Base-by-base conservation (phyloP, 2,329 filamentous ascomycete species). In the Biscogniauxia marginata region DNA sequence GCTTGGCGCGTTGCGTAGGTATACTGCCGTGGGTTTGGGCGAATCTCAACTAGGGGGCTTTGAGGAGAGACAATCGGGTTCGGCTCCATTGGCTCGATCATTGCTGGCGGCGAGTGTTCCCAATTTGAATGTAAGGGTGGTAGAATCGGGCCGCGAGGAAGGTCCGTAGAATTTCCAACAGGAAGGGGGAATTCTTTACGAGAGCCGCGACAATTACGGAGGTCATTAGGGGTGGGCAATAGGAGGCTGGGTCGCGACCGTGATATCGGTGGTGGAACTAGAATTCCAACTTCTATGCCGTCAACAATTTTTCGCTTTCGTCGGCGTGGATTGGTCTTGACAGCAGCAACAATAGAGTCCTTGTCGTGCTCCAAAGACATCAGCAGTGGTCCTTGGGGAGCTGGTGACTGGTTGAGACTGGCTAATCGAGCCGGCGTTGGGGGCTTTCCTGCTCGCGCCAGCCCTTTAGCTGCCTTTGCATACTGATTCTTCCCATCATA, bases 291-390 rank as follows among this genome's bases (percentile, higher is more conserved):
- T 34, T 59, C 56, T n/a, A 61, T 23, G 13, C 58, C 56, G n/a
- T 61, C 60, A 11, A 63, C 58, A 5, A 62, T 49, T 46, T 80
- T 81, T 13, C 75, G 74, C 64, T 78, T 81, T 56, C 79, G 73
- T 43, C 74, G 70, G 20, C 79, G 74, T 5, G 74, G 75, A 43
- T 79, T 76, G 8, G 71, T 70, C 64, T 84, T 84, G 56, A 84
- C 80, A 1, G 79, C 77, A 7, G 75, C 73, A 3, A 78, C 68
- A n/a, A 84, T 83, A 3, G 81, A 82, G 56, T 68, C 75, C 9
- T 53, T 52, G 8, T 57, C 48, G 7, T 43, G 4, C 34, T 30
- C 18, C 18, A 16, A 49, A 43, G 49, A 18, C 19, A 50, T 18
- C 20, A 25, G 47, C 23, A 22, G 56, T 9, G 52, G 54, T 4